Evolutionary conservation across 2,329 filamentous ascomycete species (phyloP), one percentile per base, ranked within the genome.

Genomic region (Cercospora berteroae): DNA sequence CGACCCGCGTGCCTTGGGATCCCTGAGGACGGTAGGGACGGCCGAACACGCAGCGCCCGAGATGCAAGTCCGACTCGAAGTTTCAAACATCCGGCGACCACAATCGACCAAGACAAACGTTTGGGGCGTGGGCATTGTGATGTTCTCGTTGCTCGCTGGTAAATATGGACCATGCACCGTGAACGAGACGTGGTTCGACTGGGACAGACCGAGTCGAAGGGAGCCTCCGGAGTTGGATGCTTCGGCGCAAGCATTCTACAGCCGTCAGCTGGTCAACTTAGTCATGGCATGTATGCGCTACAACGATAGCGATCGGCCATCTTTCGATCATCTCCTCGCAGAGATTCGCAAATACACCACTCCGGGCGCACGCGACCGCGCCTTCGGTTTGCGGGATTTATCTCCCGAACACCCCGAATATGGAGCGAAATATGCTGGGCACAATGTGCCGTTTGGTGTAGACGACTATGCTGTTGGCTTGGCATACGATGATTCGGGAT

Each of bases 21-120:
- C 16, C 3, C 36, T 58, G 5, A 25, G 13, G 5, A 57, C 29
- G 2, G 7, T 8, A 12, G 52, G 52, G 7, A 57, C 52, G 5
- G 16, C 5, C 8, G 52, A 57, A 1, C 52, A 57, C 8, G 52
- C 27, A 20, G 52, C 52, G 16, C 52, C 63, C 39, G 25, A 52
- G 52, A 57, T 57, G 52, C 52, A 57, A 16, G 52, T 27, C 25
- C 25, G 29, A 33, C 52, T 57, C 10, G 25, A 57, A 29, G 23
- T 31, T 4, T 23, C 25, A 4, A 27, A 27, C 5, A 27, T 31
- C 25, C 9, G 4, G 25, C 25, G 52, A 20, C 20, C 52, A 13
- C 18, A 44, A 36, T 66, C 52, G 50, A 60, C 64, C 36, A 69
- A 67, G 31, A 69, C 69, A 7, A 66, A 71, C 33, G 69, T 71